Conservation (phyloP, 2,329 filamentous ascomycete genomes). For the Aureobasidium lini region DNA sequence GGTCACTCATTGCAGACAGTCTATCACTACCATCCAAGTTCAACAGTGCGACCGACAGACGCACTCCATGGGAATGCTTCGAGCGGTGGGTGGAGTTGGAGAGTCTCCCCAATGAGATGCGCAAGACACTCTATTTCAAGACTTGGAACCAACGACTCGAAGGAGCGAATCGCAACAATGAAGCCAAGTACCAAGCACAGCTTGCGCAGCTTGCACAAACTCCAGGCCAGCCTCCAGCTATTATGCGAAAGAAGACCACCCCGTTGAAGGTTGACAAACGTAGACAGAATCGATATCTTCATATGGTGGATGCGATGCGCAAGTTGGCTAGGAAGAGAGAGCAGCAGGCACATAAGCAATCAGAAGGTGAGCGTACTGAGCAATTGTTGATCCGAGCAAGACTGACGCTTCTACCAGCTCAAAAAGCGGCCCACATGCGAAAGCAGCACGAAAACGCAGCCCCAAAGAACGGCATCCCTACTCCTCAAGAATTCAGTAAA, state of each 20-base stretch:
- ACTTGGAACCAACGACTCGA: constrained; percentile 58
- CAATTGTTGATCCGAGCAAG: neutral
- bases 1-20: constrained; percentile 85
- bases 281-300: constrained; percentile 77
- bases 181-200: constrained; percentile 50
- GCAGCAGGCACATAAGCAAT: constrained; percentile 74
- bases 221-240: constrained; percentile 43
- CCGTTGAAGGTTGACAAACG: constrained; percentile 81
- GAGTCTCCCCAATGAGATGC: constrained; percentile 84
- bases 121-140: constrained; percentile 92
- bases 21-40: constrained; percentile 67
- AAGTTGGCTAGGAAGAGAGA: constrained; percentile 94
- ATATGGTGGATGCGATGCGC: constrained; percentile 87
- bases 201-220: constrained; percentile 50
- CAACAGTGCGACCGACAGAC: constrained; percentile 76
- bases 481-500: constrained; percentile 83
- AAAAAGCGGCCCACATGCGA: constrained; percentile 65
- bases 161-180: constrained; percentile 52
- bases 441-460: constrained; percentile 64
- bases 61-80: constrained; percentile 98
- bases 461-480: constrained; percentile 55
- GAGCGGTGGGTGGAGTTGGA: constrained; percentile 93
- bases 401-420: constrained; percentile 23
- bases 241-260: constrained; percentile 61
- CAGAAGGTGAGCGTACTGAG: constrained; percentile 52